phyloP scores from a whole-genome alignment of 2,329 filamentous ascomycete species.

The Colletotrichum incanum region DNA sequence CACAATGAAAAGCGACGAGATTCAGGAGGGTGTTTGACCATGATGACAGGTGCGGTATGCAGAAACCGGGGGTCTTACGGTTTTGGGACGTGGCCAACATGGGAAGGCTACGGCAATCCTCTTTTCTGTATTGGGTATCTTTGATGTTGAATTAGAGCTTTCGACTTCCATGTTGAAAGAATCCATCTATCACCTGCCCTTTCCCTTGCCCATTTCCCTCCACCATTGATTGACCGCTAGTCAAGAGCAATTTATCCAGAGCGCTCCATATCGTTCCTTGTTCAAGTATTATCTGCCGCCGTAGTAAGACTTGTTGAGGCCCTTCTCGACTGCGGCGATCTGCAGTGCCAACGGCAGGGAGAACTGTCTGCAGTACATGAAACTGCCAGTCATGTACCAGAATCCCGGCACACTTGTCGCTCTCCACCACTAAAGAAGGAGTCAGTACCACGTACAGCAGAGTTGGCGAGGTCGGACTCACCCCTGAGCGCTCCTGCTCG shows the following conservation, averaged over 20 bases:
- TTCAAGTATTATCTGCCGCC: not conserved
- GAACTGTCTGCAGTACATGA: conserved; percentile 54
- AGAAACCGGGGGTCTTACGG: not conserved
- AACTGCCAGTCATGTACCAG: conserved; percentile 58
- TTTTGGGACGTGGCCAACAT: too few relatives aligned
- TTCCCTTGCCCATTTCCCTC: too few relatives aligned
- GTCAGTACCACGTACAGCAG: not conserved
- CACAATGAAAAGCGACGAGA: not conserved
- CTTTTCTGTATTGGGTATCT: not conserved
- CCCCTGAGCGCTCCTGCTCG: conserved; percentile 50
- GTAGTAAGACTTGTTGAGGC: conserved; percentile 27
- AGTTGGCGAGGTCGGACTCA: conserved; percentile 39
- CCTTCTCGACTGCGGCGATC: conserved; percentile 55
- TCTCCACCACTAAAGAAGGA: conserved; percentile 53
- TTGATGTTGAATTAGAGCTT: not conserved
- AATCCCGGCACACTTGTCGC: conserved; percentile 55
- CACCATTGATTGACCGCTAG: too few relatives aligned
- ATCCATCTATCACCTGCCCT: not conserved
- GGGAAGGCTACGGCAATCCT: too few relatives aligned
- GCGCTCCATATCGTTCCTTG: not conserved
- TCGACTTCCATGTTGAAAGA: not conserved
- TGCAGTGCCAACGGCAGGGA: conserved; percentile 56
- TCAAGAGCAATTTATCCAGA: not conserved
- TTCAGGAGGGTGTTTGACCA: not conserved
- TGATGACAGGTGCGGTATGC: not conserved